Evolutionary conservation across 2,329 filamentous ascomycete species (phyloP).

Genomic region (Scytalidium sp.): DNA sequence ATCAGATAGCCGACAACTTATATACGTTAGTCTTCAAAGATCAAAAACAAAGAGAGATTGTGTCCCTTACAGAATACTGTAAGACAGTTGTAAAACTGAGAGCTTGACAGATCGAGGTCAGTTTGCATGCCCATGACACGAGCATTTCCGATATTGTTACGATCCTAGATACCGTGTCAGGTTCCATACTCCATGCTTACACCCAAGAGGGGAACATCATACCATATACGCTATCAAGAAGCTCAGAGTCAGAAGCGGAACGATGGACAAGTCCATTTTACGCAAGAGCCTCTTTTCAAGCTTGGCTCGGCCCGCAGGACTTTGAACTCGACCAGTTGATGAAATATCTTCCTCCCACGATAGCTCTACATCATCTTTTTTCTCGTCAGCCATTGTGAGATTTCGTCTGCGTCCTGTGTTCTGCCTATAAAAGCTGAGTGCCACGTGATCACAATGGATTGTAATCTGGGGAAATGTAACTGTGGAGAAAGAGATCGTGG

Average conservation of each 20-base stretch:
- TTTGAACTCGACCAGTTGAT: not conserved
- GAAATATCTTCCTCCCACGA: conserved; percentile 3
- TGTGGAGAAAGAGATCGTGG: not conserved
- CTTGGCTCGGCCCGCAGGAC: conserved; percentile 1
- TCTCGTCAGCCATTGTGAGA: conserved; percentile 2
- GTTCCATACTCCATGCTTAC: no score
- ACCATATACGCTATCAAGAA: conserved; percentile 13
- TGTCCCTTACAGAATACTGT: conserved; percentile 6
- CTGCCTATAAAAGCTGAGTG: not conserved
- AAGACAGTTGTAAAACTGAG: conserved; percentile 11
- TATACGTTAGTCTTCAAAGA: not conserved
- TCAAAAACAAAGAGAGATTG: not conserved
- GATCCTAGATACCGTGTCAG: not conserved
- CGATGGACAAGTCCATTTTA: conserved; percentile 8
- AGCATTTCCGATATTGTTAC: conserved; percentile 14
- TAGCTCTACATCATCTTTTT: not conserved
- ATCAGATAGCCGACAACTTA: conserved; percentile 12
- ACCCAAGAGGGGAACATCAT: not conserved
- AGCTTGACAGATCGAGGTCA: conserved; percentile 5
- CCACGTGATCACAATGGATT: not conserved
- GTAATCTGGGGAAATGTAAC: not conserved
- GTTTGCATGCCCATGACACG: conserved; percentile 15
- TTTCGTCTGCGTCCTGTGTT: not conserved
- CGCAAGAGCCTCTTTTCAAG: conserved; percentile 8
- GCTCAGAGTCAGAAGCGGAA: conserved; percentile 5